These are phyloP conservation scores for Candida silvatica DNA, from an alignment of 805 yeast genomes.

Conservation along the genomic window DNA sequence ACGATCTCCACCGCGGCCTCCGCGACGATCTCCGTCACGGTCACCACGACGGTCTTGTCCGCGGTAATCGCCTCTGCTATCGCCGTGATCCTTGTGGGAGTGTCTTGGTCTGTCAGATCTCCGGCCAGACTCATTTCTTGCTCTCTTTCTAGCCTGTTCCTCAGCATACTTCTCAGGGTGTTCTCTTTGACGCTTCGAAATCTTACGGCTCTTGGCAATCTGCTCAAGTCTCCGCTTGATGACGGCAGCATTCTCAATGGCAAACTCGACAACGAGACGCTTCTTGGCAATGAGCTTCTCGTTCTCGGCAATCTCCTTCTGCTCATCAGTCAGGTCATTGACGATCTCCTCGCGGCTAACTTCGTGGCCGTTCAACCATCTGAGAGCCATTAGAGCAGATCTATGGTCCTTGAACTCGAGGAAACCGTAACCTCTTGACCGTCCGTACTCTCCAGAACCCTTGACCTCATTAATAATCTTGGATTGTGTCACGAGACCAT, in stretches of 20 bases:
- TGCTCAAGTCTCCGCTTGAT: slow-evolving; percentile 82
- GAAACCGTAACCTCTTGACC: slow-evolving; percentile 97
- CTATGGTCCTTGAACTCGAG: slow-evolving; percentile 88
- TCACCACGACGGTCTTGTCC: neutral
- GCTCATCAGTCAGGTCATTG: slow-evolving; percentile 66
- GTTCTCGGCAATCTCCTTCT: slow-evolving; percentile 41
- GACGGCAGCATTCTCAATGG: slow-evolving; percentile 91
- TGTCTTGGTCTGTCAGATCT: slow-evolving; percentile 1
- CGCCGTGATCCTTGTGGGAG: neutral
- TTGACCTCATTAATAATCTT: slow-evolving; percentile 90
- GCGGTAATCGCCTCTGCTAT: neutral
- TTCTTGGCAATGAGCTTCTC: slow-evolving; percentile 51
- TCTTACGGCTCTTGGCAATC: slow-evolving; percentile 24
- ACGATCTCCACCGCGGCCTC: slow-evolving; percentile 10
- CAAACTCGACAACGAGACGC: slow-evolving; percentile 87
- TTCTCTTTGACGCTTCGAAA: no score
- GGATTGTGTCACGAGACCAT: slow-evolving; percentile 89
- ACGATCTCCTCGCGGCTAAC: slow-evolving; percentile 63
- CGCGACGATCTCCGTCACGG: neutral
- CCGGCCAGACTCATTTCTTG: neutral
- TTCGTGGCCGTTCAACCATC: slow-evolving; percentile 94
- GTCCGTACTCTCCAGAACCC: slow-evolving; percentile 77
- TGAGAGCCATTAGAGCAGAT: slow-evolving; percentile 86
- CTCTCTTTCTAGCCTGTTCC: slow-evolving; percentile 18
- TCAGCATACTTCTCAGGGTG: slow-evolving; percentile 23